Base-by-base conservation (phyloP, 495 filamentous ascomycete genomes). In the Lepidopterella palustris region DNA sequence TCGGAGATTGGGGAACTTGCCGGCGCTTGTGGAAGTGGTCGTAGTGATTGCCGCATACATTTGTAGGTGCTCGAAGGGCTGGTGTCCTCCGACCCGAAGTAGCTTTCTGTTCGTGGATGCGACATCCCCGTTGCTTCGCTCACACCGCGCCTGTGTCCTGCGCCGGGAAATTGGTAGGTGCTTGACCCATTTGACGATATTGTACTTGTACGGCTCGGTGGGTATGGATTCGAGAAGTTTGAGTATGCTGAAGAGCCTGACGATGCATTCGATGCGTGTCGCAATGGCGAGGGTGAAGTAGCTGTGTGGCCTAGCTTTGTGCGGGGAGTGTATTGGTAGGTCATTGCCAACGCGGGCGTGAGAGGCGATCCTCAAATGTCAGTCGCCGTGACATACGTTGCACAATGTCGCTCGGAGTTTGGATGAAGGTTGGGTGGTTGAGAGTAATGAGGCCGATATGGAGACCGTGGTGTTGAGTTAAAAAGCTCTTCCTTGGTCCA, bases 231-330 rank as follows among this genome's bases (percentile, higher is more conserved):
- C 15, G 88, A 90, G 32, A 74, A 78, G 63, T 82, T 76, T 10
- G 89, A 90, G 69, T 90, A 91, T 21, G 83, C 79, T 0, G 89
- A 91, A 18, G 90, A 95, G 57, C 77, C 82, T 4, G 87, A 88
- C 11, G 90, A 93, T 23, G 87, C 84, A 53, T 80, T 91, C 5
- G 90, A 95, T 25, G 82, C 80, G 68, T 92, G 85, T 57, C 90
- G 80, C 58, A 82, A 70, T 10, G 83, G 85, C 67, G 80, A 86
- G 67, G 77, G 83, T 65, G 74, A 72, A 52, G 80, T 72, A 35
- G 76, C 68, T 6, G 77, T 67, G 62, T 87, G 77, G 68, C 88
- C 87, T 71, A 84, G 49, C 50, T 59, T 45, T 8, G 63, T 66
- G 28, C 66, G 66, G 32, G 66, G 66, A 27, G 64, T 24, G 50